Conservation (phyloP, 768 basidiomycete genomes). For the Suillus luteus region DNA sequence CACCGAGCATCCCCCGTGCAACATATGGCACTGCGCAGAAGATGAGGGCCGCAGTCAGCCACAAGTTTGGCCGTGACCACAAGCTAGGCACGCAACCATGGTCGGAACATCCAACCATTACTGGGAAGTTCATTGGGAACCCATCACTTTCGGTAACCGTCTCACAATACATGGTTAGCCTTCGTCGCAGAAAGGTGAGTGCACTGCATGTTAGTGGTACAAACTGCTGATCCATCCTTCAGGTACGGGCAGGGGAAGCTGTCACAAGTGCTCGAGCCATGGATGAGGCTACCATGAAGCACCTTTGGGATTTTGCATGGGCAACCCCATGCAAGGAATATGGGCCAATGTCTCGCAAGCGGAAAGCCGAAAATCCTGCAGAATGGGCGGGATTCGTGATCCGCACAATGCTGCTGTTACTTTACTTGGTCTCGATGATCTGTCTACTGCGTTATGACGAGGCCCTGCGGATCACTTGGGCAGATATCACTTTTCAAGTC, state of each 20-base stretch:
- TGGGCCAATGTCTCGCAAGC: conserved; percentile 9
- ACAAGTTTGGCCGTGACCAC: conserved; percentile 30
- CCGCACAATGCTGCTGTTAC: conserved; percentile 29
- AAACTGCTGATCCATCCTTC: too few relatives aligned
- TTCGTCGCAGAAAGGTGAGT: conserved; percentile 27
- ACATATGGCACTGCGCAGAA: conserved; percentile 39
- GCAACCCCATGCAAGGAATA: conserved; percentile 21
- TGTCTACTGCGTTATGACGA: conserved; percentile 39
- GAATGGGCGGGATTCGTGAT: conserved; percentile 29
- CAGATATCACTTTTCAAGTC: conserved; percentile 23
- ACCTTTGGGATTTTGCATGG: conserved; percentile 29
- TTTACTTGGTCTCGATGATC: conserved; percentile 35
- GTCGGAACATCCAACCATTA: conserved; percentile 25
- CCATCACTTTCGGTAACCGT: too few relatives aligned
- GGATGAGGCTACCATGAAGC: conserved; percentile 24
- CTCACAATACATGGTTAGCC: not conserved
- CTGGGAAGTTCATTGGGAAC: conserved; percentile 20
- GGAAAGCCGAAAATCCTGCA: conserved; percentile 17
- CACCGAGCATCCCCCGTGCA: conserved; percentile 1
- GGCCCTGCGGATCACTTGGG: conserved; percentile 33
- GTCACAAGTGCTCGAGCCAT: conserved; percentile 32
- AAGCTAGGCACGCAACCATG: conserved; percentile 30
- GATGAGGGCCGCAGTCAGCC: conserved; percentile 36
- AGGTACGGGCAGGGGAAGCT: conserved; percentile 21
- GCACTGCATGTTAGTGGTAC: too few relatives aligned